Base-by-base conservation (phyloP, 192 early-diverging fungal species). In the Coemansia sp. region DNA sequence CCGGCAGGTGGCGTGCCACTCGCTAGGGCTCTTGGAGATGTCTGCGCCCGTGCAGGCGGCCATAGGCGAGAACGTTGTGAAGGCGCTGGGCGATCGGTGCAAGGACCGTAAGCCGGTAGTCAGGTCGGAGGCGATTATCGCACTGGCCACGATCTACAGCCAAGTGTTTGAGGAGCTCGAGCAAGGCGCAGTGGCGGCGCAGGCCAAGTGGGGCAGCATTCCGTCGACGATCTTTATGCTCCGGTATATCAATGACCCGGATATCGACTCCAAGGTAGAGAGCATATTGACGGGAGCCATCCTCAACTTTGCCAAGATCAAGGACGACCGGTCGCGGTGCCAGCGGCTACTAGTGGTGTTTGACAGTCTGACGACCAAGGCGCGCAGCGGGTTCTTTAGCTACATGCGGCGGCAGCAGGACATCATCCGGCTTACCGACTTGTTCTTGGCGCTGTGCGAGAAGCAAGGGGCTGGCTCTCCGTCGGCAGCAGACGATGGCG, bases 211-310 rank as follows among this genome's bases (percentile, higher is more conserved):
- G 84, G 87, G 83, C 11, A 91, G 92, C 87, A 96, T 99, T 68
- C 94, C 95, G 3, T 85, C 88, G 19, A 85, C 76, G 24, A 72
- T 99, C n/a, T 69, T 97, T 20, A 89, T 93, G 54, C 78, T 91
- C n/a, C 70, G 95, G 17, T 99, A 95, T 70, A 77, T 94, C 22
- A 92, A 94, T 64, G 95, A 97, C 47, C 67, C 82, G 4, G 92
- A 95, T n/a, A 79, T 89, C 6, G 88, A 84, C 89, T 86, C 64
- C 31, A 77, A 71, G 37, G 83, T 81, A 14, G 74, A 85, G 43
- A 73, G 72, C 60, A 74, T 76, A 11, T 51, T 85, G 56, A 65
- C 71, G 2, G 70, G 71, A 17, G 73, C 78, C 0, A 76, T 85
- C 3, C 74, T 85, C 29, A 73, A 74, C 38, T 76, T 80, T 60